These are phyloP conservation scores for Phialophora macrospora DNA, from an alignment of 2,329 filamentous ascomycete species.

Conservation along the genomic window DNA sequence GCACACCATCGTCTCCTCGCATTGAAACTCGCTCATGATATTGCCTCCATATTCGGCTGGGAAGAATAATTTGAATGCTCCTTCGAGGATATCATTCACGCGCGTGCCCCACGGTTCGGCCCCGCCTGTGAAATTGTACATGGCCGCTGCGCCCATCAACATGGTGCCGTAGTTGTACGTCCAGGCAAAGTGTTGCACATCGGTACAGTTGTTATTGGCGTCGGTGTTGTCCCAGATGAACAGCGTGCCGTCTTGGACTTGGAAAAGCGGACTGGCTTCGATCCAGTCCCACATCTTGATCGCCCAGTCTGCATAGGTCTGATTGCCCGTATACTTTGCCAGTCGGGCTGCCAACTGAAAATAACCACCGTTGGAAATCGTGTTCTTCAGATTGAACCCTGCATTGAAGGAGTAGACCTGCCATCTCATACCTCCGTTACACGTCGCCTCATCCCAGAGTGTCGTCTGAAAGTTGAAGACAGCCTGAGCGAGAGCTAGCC, in stretches of 20 bases:
- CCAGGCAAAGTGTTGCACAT: slow-evolving; percentile 66
- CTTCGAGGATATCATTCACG: slow-evolving; percentile 61
- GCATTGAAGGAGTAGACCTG: slow-evolving; percentile 69
- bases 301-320: slow-evolving; percentile 48
- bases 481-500: slow-evolving; percentile 73
- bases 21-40: slow-evolving; percentile 69
- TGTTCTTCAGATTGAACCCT: slow-evolving; percentile 58
- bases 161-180: slow-evolving; percentile 69
- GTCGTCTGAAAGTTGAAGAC: slow-evolving; percentile 76
- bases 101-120: slow-evolving; percentile 61
- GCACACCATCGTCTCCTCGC: slow-evolving; percentile 66
- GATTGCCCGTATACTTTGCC: slow-evolving; percentile 47
- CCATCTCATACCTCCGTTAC: slow-evolving; percentile 77
- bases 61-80: slow-evolving; percentile 58
- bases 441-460: slow-evolving; percentile 69
- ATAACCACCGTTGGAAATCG: slow-evolving; percentile 59
- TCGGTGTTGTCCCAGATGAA: slow-evolving; percentile 67
- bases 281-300: slow-evolving; percentile 57
- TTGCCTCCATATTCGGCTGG: slow-evolving; percentile 51
- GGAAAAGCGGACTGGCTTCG: slow-evolving; percentile 58
- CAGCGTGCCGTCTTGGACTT: slow-evolving; percentile 55
- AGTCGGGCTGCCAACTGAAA: slow-evolving; percentile 56
- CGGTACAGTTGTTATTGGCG: slow-evolving; percentile 62
- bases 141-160: slow-evolving; percentile 64
- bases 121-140: slow-evolving; percentile 68